These are phyloP conservation scores for Ustilago trichophora DNA, from an alignment of 1,284 basidiomycete genomes.

Conservation along the genomic window DNA sequence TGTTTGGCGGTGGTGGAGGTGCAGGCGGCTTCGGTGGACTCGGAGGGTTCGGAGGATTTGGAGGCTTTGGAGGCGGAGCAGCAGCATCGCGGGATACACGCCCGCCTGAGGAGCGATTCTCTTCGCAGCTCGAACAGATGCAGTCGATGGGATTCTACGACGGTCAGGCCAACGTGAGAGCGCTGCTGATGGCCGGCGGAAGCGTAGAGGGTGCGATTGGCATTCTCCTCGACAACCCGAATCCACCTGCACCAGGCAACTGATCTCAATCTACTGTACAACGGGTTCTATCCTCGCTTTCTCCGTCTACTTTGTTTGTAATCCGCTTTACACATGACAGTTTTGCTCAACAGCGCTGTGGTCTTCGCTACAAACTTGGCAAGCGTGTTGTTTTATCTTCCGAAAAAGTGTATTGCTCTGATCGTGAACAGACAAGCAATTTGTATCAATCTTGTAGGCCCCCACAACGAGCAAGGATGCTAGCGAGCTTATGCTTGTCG, in stretches of 20 bases:
- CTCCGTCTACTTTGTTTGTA: too few relatives aligned
- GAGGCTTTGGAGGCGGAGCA: constrained; percentile 21
- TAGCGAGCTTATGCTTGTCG: constrained; percentile 24
- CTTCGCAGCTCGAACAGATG: constrained; percentile 62
- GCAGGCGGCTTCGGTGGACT: constrained; percentile 40
- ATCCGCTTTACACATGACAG: too few relatives aligned
- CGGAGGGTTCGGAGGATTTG: constrained; percentile 28
- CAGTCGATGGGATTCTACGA: constrained; percentile 63
- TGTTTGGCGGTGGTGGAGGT: constrained; percentile 41
- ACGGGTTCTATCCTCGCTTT: too few relatives aligned
- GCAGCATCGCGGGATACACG: constrained; percentile 42
- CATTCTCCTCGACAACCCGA: constrained; percentile 53
- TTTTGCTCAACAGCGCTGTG: too few relatives aligned
- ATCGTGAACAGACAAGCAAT: too few relatives aligned
- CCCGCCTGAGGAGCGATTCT: constrained; percentile 61
- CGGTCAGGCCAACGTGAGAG: constrained; percentile 58
- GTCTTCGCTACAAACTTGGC: too few relatives aligned
- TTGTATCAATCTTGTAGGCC: constrained; percentile 41
- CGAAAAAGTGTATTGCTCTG: too few relatives aligned
- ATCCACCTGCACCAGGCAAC: constrained; percentile 25
- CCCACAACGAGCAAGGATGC: constrained; percentile 36
- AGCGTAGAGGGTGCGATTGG: constrained; percentile 60
- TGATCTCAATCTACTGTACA: too few relatives aligned
- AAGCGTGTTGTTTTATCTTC: too few relatives aligned
- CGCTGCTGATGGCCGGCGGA: constrained; percentile 59